Conservation (phyloP, 768 basidiomycete species). For the Auriscalpium orientale region DNA sequence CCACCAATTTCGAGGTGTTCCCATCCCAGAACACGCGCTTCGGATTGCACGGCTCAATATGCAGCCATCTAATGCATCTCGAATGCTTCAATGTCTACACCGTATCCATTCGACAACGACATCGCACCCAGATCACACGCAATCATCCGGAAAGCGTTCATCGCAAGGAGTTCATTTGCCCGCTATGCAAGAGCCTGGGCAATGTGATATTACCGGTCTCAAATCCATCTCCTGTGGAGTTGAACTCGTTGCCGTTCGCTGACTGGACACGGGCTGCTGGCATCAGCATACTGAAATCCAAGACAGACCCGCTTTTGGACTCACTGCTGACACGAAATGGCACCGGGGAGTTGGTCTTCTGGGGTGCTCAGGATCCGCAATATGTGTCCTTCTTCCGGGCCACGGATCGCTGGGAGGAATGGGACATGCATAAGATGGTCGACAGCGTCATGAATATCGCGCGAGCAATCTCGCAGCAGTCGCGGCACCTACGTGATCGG, state of each 20-base stretch:
- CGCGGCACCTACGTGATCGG: conserved; percentile 72
- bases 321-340: conserved; percentile 70
- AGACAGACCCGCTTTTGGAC: conserved; percentile 65
- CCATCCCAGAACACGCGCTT: conserved; percentile 68
- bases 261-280: conserved; percentile 90
- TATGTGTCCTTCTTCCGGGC: conserved; percentile 51
- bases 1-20: conserved; percentile 65
- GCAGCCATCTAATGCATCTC: conserved; percentile 96
- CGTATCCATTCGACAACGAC: conserved; percentile 77
- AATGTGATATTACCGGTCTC: conserved; percentile 88
- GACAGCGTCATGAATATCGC: conserved; percentile 78
- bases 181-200: conserved; percentile 92
- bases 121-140: conserved; percentile 79
- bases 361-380: conserved; percentile 75
- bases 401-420: conserved; percentile 42
- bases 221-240: conserved; percentile 36
- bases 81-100: conserved; percentile 91
- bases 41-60: conserved; percentile 81
- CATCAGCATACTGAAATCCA: conserved; percentile 81
- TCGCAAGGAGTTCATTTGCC: conserved; percentile 92
- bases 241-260: conserved; percentile 59
- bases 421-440: conserved; percentile 71
- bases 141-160: conserved; percentile 95
- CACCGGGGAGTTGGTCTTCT: conserved; percentile 85
- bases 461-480: conserved; percentile 78